Percentiles rank a stretch among this genome's conserved stretches.
Evolutionary conservation across 352 stramenopile species (phyloP).

Genomic region (Chrysophaeum taylorii): DNA sequence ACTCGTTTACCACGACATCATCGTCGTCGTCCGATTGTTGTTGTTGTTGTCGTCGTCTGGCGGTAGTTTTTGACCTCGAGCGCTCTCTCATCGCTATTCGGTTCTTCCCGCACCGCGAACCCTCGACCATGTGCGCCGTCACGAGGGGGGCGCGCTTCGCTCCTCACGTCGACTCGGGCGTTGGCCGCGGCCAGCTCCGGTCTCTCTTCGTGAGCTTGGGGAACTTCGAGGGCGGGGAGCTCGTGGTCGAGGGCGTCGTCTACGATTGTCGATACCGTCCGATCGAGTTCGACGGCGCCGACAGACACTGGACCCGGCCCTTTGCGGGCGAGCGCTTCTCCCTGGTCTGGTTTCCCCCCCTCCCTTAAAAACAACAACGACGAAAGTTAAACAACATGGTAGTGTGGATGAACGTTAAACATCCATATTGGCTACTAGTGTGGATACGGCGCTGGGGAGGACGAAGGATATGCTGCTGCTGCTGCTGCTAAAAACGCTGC

Average conservation of each 20-base stretch:
- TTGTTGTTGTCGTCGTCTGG: no score
- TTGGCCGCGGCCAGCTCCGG: constrained; percentile 52
- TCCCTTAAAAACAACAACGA: background rate
- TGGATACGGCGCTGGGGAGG: no score
- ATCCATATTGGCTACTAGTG: no score
- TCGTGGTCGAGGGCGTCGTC: constrained; percentile 55
- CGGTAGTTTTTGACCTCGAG: background rate
- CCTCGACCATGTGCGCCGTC: constrained; percentile 63
- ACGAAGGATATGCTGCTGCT: no score
- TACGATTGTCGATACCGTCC: constrained; percentile 60
- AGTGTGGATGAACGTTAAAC: no score
- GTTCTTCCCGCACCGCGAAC: constrained; percentile 43
- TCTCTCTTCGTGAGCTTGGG: constrained; percentile 64
- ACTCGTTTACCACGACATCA: background rate
- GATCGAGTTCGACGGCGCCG: constrained; percentile 61
- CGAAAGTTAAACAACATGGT: no score
- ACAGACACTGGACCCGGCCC: constrained; percentile 61
- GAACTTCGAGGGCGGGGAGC: constrained; percentile 54
- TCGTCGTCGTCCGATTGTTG: background rate
- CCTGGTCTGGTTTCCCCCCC: constrained; percentile 67
- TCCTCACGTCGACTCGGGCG: constrained; percentile 60
- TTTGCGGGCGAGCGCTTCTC: constrained; percentile 61
- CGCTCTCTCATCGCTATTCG: constrained; percentile 35
- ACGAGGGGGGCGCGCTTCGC: constrained; percentile 65
- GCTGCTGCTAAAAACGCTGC: no score